phyloP scores from a whole-genome alignment of 2,329 filamentous ascomycete species.

The Pseudogymnoascus sp. region DNA sequence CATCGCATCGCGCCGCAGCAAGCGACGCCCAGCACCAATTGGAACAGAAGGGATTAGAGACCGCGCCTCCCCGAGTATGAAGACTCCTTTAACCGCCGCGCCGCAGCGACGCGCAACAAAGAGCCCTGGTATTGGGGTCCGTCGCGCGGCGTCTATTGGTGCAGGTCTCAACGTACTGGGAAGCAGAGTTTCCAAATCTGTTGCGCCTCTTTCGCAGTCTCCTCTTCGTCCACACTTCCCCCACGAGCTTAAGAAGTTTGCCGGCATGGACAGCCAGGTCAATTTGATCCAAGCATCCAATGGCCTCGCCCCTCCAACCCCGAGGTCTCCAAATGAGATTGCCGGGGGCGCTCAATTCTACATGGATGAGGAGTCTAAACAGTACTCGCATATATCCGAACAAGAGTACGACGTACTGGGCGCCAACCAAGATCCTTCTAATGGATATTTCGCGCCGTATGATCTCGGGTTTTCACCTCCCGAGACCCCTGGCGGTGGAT shows the following conservation, averaged over 20 bases:
- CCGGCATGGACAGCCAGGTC: slow-evolving; percentile 9
- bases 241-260: slow-evolving; percentile 1
- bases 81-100: neutral
- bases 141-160: slow-evolving; percentile 9
- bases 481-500: slow-evolving; percentile 8
- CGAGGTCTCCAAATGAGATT: slow-evolving; percentile 8
- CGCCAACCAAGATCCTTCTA: neutral
- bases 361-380: neutral
- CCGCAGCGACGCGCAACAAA: neutral
- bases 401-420: neutral
- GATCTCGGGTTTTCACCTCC: slow-evolving; percentile 11
- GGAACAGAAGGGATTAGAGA: slow-evolving; percentile 1
- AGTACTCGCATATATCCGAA: neutral
- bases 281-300: neutral
- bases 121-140: neutral
- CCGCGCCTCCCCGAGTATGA: neutral
- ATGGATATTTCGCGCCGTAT: neutral
- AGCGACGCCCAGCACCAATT: slow-evolving; percentile 6
- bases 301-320: slow-evolving; percentile 9
- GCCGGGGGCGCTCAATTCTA: neutral
- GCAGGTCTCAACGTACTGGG: slow-evolving; percentile 9
- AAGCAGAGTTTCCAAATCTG: slow-evolving; percentile 4
- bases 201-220: neutral
- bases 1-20: slow-evolving; percentile 11
- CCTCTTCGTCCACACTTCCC: slow-evolving; percentile 6